These are phyloP conservation scores for Rhizomucor pusillus DNA, from an alignment of 371 early-diverging fungal species.

Conservation along the genomic window DNA sequence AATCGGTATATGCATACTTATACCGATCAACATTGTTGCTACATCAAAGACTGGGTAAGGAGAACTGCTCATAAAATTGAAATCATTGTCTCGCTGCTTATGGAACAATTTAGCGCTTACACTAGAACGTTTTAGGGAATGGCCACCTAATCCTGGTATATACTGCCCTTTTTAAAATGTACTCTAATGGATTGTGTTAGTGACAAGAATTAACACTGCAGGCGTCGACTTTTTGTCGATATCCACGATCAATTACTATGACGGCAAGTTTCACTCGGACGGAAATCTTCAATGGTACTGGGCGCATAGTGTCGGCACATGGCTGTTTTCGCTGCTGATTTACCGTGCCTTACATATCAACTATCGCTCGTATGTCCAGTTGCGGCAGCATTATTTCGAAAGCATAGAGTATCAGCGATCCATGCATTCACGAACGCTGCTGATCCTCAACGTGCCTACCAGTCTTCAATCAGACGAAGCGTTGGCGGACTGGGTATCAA, in stretches of 20 bases:
- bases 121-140: slow-evolving; percentile 22
- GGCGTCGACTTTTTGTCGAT: slow-evolving; percentile 39
- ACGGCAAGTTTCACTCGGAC: slow-evolving; percentile 26
- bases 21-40: slow-evolving; percentile 63
- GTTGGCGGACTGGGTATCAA: slow-evolving; percentile 51
- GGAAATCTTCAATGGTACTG: slow-evolving; percentile 49
- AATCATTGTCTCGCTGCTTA: neutral
- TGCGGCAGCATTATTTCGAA: slow-evolving; percentile 58
- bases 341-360: slow-evolving; percentile 44
- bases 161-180: too few species aligned
- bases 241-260: slow-evolving; percentile 33
- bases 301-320: slow-evolving; percentile 59
- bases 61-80: too few species aligned
- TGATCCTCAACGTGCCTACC: slow-evolving; percentile 68
- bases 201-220: too few species aligned
- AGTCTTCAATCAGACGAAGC: slow-evolving; percentile 57
- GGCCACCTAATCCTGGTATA: slow-evolving; percentile 39
- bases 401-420: slow-evolving; percentile 60
- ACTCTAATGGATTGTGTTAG: too few species aligned
- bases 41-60: slow-evolving; percentile 54
- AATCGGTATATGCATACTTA: slow-evolving; percentile 58
- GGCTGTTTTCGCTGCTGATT: slow-evolving; percentile 54
- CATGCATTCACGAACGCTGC: slow-evolving; percentile 63
- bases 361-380: slow-evolving; percentile 51
- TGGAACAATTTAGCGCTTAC: neutral